A percentile compares a stretch with the other conserved stretches of the same genome.
These are phyloP conservation scores for Syncephalastrum racemosum DNA, from an alignment of 371 early-diverging fungal genomes.

Conservation along the genomic window DNA sequence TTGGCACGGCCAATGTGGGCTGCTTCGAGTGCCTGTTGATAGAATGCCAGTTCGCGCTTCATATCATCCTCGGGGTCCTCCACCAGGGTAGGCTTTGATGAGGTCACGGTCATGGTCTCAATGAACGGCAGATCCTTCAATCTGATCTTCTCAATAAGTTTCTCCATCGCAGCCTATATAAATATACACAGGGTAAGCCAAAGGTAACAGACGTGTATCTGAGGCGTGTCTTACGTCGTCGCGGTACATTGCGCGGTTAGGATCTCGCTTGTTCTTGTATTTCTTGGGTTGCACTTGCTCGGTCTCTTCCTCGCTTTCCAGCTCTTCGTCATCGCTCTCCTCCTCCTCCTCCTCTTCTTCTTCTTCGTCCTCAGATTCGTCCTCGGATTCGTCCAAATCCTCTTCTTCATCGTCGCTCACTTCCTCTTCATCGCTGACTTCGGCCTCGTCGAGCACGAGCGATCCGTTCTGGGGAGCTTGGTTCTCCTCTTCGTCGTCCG, in stretches of 20 bases:
- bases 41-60: slow-evolving; percentile 88
- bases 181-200: not conserved
- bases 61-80: slow-evolving; percentile 83
- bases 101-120: slow-evolving; percentile 78
- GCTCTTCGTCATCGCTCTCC: slow-evolving; percentile 1
- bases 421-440: slow-evolving; percentile 25
- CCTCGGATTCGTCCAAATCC: slow-evolving; percentile 11
- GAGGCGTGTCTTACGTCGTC: too few relatives aligned
- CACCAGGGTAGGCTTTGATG: slow-evolving; percentile 56
- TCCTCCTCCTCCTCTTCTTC: slow-evolving; percentile 10
- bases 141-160: slow-evolving; percentile 63
- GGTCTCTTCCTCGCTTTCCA: not conserved
- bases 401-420: slow-evolving; percentile 64
- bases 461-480: not conserved
- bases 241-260: too few relatives aligned
- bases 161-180: slow-evolving; percentile 55
- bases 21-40: slow-evolving; percentile 85
- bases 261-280: too few relatives aligned
- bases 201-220: not conserved
- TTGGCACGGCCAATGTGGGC: slow-evolving; percentile 66
- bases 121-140: slow-evolving; percentile 78
- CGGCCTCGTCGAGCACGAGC: slow-evolving; percentile 9
- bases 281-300: slow-evolving; percentile 2
- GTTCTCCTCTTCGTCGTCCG: slow-evolving; percentile 4
- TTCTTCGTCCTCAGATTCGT: slow-evolving; percentile 1